Conservation (phyloP, 2,329 filamentous ascomycete species). For the Hysterium pulicare region DNA sequence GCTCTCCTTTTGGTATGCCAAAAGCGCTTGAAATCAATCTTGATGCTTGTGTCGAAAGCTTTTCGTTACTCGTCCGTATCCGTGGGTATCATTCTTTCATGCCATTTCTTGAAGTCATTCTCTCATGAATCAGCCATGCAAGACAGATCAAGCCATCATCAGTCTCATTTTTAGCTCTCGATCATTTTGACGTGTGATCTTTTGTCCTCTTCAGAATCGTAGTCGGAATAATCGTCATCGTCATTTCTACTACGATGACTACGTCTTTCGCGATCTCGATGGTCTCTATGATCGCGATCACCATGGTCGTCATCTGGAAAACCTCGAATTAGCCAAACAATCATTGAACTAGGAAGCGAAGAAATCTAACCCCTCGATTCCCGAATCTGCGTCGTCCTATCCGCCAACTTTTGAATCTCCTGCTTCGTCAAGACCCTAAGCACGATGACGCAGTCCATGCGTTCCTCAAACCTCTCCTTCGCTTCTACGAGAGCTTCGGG, state of each 20-base stretch:
- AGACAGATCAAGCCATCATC: background rate
- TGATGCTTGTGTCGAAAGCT: background rate
- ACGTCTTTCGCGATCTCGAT: background rate
- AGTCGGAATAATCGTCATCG: background rate
- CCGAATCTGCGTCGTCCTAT: slow-evolving; percentile 76
- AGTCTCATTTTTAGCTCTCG: background rate
- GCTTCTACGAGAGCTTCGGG: slow-evolving; percentile 80
- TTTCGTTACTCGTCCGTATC: background rate
- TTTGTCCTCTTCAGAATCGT: background rate
- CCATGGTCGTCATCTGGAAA: background rate
- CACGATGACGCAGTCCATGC: slow-evolving; percentile 92
- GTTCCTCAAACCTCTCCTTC: slow-evolving; percentile 88
- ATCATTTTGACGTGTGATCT: background rate
- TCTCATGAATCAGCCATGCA: background rate
- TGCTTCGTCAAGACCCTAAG: slow-evolving; percentile 81
- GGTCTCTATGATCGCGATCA: background rate
- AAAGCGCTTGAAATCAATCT: background rate
- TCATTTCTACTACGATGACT: background rate
- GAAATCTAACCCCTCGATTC: slow-evolving; percentile 33
- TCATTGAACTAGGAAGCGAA: background rate
- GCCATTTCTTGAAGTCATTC: background rate
- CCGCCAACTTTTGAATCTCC: slow-evolving; percentile 84
- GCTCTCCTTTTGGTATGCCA: background rate
- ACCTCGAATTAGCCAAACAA: background rate
- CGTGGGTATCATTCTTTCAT: background rate